Conservation (phyloP, 352 stramenopile species). For the Hyaloperonospora arabidopsidis region DNA sequence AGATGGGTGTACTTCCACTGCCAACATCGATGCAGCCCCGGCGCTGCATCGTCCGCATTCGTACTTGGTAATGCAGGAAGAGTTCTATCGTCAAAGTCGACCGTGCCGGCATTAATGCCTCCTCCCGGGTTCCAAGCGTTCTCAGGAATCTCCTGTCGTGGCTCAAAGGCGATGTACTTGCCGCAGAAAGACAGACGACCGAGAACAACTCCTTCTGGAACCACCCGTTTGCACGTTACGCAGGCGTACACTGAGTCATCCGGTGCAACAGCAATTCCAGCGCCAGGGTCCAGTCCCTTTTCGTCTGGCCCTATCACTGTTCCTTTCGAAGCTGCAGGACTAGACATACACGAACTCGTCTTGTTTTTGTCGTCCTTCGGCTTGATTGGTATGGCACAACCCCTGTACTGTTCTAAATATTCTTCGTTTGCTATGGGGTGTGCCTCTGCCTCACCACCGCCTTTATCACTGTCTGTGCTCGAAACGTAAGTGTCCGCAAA, state of each 20-base stretch:
- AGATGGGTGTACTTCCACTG: constrained; percentile 78
- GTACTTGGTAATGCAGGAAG: constrained; percentile 8
- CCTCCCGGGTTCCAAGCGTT: constrained; percentile 7
- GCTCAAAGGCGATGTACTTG: constrained; percentile 65
- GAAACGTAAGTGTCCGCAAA: constrained; percentile 23
- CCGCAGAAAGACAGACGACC: constrained; percentile 57
- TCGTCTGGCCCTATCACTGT: constrained; percentile 25
- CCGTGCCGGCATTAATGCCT: constrained; percentile 6
- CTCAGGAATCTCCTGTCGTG: constrained; percentile 24
- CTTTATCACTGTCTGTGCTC: constrained; percentile 17
- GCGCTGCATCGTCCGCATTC: constrained; percentile 45
- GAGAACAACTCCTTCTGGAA: constrained; percentile 63
- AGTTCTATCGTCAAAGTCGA: constrained; percentile 18
- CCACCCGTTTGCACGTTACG: constrained; percentile 58
- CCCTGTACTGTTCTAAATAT: constrained; percentile 21
- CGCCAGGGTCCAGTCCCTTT: constrained; percentile 60
- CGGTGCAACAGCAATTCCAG: constrained; percentile 43
- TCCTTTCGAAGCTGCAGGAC: constrained; percentile 12
- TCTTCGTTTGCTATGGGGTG: constrained; percentile 12
- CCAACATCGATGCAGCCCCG: constrained; percentile 65
- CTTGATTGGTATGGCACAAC: not conserved
- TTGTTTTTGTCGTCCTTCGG: constrained; percentile 9
- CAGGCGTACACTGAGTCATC: constrained; percentile 62
- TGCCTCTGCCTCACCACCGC: not conserved
- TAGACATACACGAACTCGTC: not conserved